Evolutionary conservation across 345 rosid species (phyloP), one percentile per base, ranked within the genome.

Genomic region (Citrus cavaleriei): DNA sequence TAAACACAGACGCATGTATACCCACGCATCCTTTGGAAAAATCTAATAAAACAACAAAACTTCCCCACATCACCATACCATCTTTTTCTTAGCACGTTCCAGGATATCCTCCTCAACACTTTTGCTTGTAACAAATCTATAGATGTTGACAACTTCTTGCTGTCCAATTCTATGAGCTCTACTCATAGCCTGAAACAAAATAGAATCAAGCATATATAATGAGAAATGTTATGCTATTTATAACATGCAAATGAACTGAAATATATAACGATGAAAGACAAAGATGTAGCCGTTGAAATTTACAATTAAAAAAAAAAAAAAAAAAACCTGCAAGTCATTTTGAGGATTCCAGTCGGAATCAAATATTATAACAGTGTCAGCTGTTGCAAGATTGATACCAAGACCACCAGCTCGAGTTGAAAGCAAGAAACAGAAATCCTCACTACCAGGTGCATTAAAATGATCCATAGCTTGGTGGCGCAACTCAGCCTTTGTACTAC

Each of bases 91-190:
- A 30, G 99, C 99, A 73, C 99, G 89, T 87, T 97, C 99, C 81
- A 97, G 88, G 80, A 97, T 97, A 79, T 97, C 98, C 84, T 97
- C 99, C 89, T 97, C 99, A 1, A 97, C 98, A 86, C 99, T 97
- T 86, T 92, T 97, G 92, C 98, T 94, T 32, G 97, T 97, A 80
- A 94, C 98, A 91, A 97, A 97, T 85, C 99, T 91, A 85, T 97
- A 97, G 70, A 97, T 94, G 83, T 97, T 97, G 55, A 97, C 99
- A 61, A 97, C 98, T 46, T 94, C 98, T 86, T 91, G 99, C 81
- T 97, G 99, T 80, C 99, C 99, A 83, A 97, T 97, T 88, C 99
- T 91, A 81, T 97, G 99, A 80, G 99, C 99, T 90, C 98, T 94
- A 78, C 99, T 97, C 98, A 97, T 94, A 71, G 99, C 99, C 99